phyloP scores from a whole-genome alignment of 352 stramenopile genomes.

The Thalassiosira sp. region DNA sequence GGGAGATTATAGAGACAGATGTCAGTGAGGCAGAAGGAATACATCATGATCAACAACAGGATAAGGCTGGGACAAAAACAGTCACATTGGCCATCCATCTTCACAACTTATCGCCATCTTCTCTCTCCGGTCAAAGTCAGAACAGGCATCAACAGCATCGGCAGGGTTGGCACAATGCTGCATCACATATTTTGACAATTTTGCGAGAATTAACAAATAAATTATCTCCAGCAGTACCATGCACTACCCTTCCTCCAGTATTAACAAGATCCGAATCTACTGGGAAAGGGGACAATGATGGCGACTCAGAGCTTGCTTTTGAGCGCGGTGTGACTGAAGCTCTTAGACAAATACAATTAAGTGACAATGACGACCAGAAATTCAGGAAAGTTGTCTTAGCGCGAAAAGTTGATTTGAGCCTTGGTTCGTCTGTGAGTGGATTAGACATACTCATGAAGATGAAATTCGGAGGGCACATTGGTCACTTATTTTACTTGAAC shows the following conservation, averaged over 20 bases:
- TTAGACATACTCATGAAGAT: conserved; percentile 75
- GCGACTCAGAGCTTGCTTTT: conserved; percentile 46
- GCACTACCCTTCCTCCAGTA: conserved; percentile 72
- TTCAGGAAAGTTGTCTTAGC: conserved; percentile 81
- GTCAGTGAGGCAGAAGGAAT: conserved; percentile 1
- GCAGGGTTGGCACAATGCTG: conserved; percentile 35
- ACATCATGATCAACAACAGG: conserved; percentile 1
- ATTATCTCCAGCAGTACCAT: conserved; percentile 47
- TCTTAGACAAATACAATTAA: conserved; percentile 48
- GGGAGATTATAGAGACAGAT: conserved; percentile 31
- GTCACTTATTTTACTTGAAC: conserved; percentile 78
- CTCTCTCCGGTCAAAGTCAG: conserved; percentile 3
- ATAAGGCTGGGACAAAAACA: conserved; percentile 7
- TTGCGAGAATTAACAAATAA: conserved; percentile 54
- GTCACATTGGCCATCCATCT: conserved; percentile 59
- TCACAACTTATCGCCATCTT: conserved; percentile 23
- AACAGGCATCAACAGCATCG: conserved; percentile 11
- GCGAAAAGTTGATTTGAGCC: conserved; percentile 65
- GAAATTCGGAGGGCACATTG: conserved; percentile 72
- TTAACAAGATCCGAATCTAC: conserved; percentile 50
- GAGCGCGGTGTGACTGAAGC: conserved; percentile 65
- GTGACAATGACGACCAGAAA: conserved; percentile 7
- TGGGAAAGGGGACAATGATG: conserved; percentile 22
- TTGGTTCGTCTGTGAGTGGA: conserved; percentile 50
- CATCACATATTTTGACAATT: conserved; percentile 41